These are phyloP conservation scores for Lumnitzera littorea DNA, from an alignment of 345 rosid species.

Conservation along the genomic window DNA sequence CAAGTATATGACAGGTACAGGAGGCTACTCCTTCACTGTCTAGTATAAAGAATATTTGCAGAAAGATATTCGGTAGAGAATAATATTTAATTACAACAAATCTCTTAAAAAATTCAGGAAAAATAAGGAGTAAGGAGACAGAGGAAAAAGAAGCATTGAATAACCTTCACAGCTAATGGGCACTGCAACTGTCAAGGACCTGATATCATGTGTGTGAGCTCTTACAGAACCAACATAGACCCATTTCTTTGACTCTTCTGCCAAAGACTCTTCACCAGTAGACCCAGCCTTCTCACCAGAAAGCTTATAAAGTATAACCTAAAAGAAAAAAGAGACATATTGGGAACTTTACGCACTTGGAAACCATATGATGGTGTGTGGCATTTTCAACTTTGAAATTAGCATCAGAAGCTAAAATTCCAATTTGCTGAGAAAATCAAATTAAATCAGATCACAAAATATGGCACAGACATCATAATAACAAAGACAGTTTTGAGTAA, in stretches of 20 bases:
- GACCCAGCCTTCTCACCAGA: conserved; percentile 31
- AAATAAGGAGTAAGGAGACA: conserved; percentile 1
- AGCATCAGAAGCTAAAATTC: not conserved
- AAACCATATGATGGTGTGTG: too few species aligned
- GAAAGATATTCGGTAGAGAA: not conserved
- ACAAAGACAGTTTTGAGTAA: not conserved
- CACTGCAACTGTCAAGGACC: conserved; percentile 81
- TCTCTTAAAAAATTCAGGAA: not conserved
- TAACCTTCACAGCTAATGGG: conserved; percentile 83
- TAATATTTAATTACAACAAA: not conserved
- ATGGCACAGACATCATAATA: conserved; percentile 2
- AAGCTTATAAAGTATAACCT: conserved; percentile 83
- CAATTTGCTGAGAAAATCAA: too few species aligned
- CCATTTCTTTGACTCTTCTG: conserved; percentile 61
- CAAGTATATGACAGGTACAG: too few species aligned
- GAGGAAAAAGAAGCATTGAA: conserved; percentile 13
- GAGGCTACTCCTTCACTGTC: not conserved
- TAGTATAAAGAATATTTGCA: not conserved
- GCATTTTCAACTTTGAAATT: not conserved
- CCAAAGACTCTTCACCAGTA: conserved; percentile 27
- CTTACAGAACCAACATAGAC: conserved; percentile 67
- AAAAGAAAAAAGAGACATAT: not conserved
- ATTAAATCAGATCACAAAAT: not conserved
- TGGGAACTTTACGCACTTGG: too few species aligned
- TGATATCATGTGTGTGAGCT: conserved; percentile 90